Evolutionary conservation across 495 filamentous ascomycete species (phyloP), one percentile per base, ranked within the genome.

Genomic region (Xylaria intraflava): DNA sequence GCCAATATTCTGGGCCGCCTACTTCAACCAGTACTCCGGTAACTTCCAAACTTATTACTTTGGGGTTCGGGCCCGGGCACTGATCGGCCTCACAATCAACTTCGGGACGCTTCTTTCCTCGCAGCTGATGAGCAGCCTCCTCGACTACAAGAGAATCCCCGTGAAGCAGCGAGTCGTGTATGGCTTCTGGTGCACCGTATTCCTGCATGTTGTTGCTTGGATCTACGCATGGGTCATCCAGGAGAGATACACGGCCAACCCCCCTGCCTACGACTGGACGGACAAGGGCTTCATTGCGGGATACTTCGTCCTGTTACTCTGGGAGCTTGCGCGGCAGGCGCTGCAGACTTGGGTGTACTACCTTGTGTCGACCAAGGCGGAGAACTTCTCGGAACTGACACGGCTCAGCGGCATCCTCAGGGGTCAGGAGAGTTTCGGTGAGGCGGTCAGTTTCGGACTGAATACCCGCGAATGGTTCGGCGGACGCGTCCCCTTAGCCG

Each of bases 1-100:
- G 14, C 79, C 79, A 9, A 67, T 82, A 33, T 71, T 80, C 27
- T 64, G 81, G n/a, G 76, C 77, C 0, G 75, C 74, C 44, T 74
- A 77, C 41, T 83, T 78, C 71, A 79, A 80, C 46, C 78, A 79
- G 3, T 82, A 83, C 40, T 65, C 77, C 29, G 73, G 75, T n/a
- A 82, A 80, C 55, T 83, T 81, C 62, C 68, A 81, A 56, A 76
- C 78, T 16, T 77, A 77, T 46, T 83, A 83, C 58, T 83, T 83
- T 62, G 77, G 75, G 1, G 79, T 83, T 7, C 73, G 78, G 0
- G 67, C 76, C 1, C 69, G 80, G 6, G 74, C 79, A 0, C 65
- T 83, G 1, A 77, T 75, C 6, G 76, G 75, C 20, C 65, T 80
- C 22, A 71, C 70, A 5, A 69, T 69, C 1, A 79, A 74, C 5